phyloP scores from a whole-genome alignment of 805 yeast genomes.

The Candida hispaniensis region DNA sequence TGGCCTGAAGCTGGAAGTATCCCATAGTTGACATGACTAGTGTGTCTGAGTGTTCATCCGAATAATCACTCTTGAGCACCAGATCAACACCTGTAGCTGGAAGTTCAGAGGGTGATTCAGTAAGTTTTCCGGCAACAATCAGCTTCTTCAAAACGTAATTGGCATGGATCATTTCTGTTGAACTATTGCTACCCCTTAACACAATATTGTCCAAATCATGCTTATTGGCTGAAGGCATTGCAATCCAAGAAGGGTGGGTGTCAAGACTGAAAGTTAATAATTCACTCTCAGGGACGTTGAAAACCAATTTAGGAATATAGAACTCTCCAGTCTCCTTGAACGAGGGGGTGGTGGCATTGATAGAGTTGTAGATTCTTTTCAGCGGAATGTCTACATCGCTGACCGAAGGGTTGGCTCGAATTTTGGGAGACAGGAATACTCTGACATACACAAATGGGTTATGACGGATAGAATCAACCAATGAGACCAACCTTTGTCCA shows the following conservation, averaged over 20 bases:
- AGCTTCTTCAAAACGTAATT: constrained; percentile 43
- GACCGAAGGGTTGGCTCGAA: too few species aligned
- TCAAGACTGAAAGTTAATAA: constrained; percentile 48
- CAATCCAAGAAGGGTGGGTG: constrained; percentile 60
- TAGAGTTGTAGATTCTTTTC: constrained; percentile 48
- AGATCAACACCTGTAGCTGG: constrained; percentile 38
- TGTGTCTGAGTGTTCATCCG: constrained; percentile 36
- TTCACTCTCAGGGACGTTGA: constrained; percentile 43
- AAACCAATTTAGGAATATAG: constrained; percentile 28
- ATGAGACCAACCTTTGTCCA: constrained; percentile 51
- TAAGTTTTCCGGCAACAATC: constrained; percentile 61
- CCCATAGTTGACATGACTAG: constrained; percentile 72
- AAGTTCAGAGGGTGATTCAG: constrained; percentile 32
- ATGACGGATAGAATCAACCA: constrained; percentile 33
- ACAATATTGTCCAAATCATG: constrained; percentile 57
- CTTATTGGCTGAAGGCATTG: constrained; percentile 39
- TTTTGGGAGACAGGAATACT: constrained; percentile 49
- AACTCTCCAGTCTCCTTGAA: constrained; percentile 27
- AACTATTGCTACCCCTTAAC: constrained; percentile 30
- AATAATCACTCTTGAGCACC: constrained; percentile 27
- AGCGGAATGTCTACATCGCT: constrained; percentile 41
- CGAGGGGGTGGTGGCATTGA: constrained; percentile 30
- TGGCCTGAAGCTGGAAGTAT: constrained; percentile 65
- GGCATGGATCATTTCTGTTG: constrained; percentile 33
- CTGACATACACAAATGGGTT: constrained; percentile 43